Percentiles rank a stretch among this genome's conserved stretches.
phyloP scores from a whole-genome alignment of 176 grass and related monocot species.

The Oryza rufipogon region DNA sequence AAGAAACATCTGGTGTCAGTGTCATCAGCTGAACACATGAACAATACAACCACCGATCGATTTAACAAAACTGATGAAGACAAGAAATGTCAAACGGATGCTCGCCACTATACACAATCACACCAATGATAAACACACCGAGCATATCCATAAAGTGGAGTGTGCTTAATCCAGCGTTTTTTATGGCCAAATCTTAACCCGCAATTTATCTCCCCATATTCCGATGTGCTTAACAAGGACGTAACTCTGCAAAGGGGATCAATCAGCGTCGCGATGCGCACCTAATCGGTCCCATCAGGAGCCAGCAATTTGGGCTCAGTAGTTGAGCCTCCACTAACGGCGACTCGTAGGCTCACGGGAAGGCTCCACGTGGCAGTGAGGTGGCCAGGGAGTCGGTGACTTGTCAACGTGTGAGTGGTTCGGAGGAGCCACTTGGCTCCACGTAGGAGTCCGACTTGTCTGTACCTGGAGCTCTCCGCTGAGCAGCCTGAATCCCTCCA shows the following conservation, averaged over 20 bases:
- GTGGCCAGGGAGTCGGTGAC: background rate
- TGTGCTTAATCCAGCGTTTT: conserved; percentile 27
- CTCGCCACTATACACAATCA: background rate
- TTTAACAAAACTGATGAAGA: background rate
- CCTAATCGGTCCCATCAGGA: conserved; percentile 28
- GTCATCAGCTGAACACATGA: no score
- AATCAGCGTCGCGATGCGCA: conserved; percentile 30
- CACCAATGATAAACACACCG: conserved; percentile 2
- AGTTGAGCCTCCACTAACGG: conserved; percentile 48
- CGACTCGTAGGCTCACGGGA: background rate
- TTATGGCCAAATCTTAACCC: conserved; percentile 7
- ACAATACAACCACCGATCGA: background rate
- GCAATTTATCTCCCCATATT: background rate
- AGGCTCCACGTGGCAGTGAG: background rate
- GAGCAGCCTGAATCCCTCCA: no score
- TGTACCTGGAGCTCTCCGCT: background rate
- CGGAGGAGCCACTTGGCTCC: background rate
- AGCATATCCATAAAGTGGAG: conserved; percentile 20
- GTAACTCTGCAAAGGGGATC: conserved; percentile 35
- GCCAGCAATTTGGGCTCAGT: conserved; percentile 11
- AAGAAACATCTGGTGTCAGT: no score
- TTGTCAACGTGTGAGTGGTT: conserved; percentile 44
- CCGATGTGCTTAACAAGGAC: conserved; percentile 15
- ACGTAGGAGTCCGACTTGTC: conserved; percentile 41
- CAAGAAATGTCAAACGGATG: background rate